These are phyloP conservation scores for Entophlyctis luteolus DNA, from an alignment of 192 early-diverging fungal genomes.

Conservation along the genomic window DNA sequence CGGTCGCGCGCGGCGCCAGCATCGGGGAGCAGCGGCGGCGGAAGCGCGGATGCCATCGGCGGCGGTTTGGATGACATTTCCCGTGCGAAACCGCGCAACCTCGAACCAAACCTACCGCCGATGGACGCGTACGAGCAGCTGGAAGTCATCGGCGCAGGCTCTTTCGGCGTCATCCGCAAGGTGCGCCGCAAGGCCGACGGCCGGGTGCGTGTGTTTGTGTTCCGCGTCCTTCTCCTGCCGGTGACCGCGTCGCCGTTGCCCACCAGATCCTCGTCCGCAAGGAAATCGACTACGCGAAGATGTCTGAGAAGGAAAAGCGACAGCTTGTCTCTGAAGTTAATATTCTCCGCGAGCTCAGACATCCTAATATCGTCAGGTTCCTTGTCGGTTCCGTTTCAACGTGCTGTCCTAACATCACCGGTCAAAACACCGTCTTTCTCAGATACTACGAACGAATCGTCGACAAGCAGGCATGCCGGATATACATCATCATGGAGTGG, in stretches of 20 bases:
- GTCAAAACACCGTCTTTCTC: too few relatives aligned
- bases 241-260: neutral
- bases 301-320: conserved; percentile 67
- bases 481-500: conserved; percentile 71
- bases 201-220: neutral
- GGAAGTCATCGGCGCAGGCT: conserved; percentile 60
- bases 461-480: conserved; percentile 60
- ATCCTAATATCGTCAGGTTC: conserved; percentile 73
- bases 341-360: conserved; percentile 65
- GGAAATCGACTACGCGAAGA: conserved; percentile 76
- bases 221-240: neutral
- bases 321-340: conserved; percentile 75
- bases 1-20: too few relatives aligned
- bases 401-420: too few relatives aligned
- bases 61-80: too few relatives aligned
- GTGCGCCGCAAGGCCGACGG: conserved; percentile 47
- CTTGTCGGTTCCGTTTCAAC: too few relatives aligned
- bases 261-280: conserved; percentile 66
- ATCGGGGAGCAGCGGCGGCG: too few relatives aligned
- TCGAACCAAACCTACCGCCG: neutral
- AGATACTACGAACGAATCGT: conserved; percentile 67
- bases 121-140: conserved; percentile 62
- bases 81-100: too few relatives aligned
- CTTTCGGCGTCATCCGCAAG: conserved; percentile 71
- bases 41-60: too few relatives aligned